These are phyloP conservation scores for Chaetoscypha palmicola DNA, from an alignment of 2,329 filamentous ascomycete genomes.

Conservation along the genomic window DNA sequence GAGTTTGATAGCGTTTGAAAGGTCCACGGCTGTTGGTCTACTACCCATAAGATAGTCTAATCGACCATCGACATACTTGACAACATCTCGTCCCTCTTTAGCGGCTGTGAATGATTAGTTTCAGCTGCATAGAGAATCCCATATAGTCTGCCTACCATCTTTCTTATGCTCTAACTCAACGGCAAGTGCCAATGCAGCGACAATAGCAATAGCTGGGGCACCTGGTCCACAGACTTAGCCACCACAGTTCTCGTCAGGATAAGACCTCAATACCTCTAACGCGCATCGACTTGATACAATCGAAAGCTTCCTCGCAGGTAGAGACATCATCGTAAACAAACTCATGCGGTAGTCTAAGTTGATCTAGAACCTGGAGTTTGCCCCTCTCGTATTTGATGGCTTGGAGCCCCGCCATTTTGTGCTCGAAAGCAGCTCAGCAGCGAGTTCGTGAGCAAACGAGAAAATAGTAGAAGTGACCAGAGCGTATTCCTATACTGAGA, in stretches of 20 bases:
- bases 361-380: conserved; percentile 70
- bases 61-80: conserved; percentile 66
- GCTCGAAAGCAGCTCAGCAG: not conserved
- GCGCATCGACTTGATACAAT: conserved; percentile 75
- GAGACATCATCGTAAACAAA: conserved; percentile 69
- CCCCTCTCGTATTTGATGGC: conserved; percentile 71
- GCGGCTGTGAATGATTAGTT: too few relatives aligned
- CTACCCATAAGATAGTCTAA: conserved; percentile 84
- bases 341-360: conserved; percentile 74
- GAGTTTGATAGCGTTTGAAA: conserved; percentile 81
- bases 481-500: too few relatives aligned
- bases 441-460: too few relatives aligned
- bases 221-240: conserved; percentile 37
- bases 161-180: conserved; percentile 65
- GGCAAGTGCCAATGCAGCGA: conserved; percentile 83
- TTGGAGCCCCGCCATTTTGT: conserved; percentile 46
- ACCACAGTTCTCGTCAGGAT: not conserved
- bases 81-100: conserved; percentile 56
- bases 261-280: conserved; percentile 46
- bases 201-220: conserved; percentile 94
- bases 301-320: conserved; percentile 68
- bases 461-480: too few relatives aligned
- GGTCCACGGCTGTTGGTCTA: conserved; percentile 88
- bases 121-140: too few relatives aligned
- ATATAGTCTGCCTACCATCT: conserved; percentile 33